Base-by-base conservation (phyloP, 306 rosid species). In the Cucurbita argyrosperma region DNA sequence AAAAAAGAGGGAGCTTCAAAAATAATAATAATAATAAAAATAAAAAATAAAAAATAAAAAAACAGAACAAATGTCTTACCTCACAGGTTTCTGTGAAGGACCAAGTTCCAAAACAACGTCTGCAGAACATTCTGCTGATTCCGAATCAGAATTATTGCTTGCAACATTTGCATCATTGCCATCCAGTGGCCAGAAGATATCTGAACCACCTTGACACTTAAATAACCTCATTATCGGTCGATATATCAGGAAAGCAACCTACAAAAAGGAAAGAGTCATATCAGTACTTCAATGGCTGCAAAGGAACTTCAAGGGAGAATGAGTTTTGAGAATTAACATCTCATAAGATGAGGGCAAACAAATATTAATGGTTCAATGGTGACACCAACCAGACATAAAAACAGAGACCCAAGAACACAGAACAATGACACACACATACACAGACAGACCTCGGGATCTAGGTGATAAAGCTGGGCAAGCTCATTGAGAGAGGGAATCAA, bases 241-340 rank as follows among this genome's bases (percentile, higher is more conserved):
- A 80, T 89, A 94, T 78, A 94, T 91, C 79, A 94, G 88, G 88
- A 94, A 94, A 54, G 96, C 97, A 81, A 94, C 95, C 99, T 94
- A 69, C 61, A 75, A 57, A 69, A 47, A 40, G 53, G 64, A n/a
- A 71, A 65, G 77, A 76, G 53, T n/a, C 13, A 42, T 13, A 38
- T 53, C 54, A 26, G 49, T 13, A 61, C 6, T 21, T 39, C 7
- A 51, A 63, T 0, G 53, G 39, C 5, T 9, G 57, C 45, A 59
- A 74, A 69, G 26, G 7, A 21, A 19, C 51, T 54, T 37, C 8
- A 72, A 57, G 43, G 57, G 35, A 52, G 26, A 51, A 43, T 51
- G 42, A 65, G 42, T 30, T 15, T 35, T 11, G 10, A 30, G 46
- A 46, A 51, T 12, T 10, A n/a, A 10, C 26, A 52, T 16, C 42